phyloP scores from a whole-genome alignment of 345 rosid genomes.

The Brassica juncea region DNA sequence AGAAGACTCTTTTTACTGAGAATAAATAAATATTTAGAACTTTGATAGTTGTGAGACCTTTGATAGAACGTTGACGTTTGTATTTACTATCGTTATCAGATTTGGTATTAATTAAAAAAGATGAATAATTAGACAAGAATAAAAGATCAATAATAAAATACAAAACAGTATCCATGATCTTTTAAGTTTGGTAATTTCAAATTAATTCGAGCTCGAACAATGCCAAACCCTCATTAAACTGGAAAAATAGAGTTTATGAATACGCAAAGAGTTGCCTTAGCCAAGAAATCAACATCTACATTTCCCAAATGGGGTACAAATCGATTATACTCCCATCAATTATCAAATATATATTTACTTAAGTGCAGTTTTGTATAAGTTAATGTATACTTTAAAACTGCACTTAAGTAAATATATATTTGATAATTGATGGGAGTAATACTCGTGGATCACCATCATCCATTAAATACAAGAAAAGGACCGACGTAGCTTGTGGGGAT shows the following conservation, averaged over 20 bases:
- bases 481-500: not conserved
- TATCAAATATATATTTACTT: too few relatives aligned
- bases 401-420: not conserved
- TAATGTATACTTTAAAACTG: not conserved
- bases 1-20: not conserved
- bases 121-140: not conserved
- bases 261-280: not conserved
- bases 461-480: conserved; percentile 1
- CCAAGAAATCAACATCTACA: not conserved
- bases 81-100: not conserved
- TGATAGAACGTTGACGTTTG: not conserved
- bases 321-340: too few relatives aligned
- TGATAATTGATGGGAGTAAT: conserved; percentile 1
- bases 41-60: not conserved
- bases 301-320: too few relatives aligned
- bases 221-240: not conserved
- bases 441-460: conserved; percentile 13
- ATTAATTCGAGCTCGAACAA: not conserved
- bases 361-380: not conserved
- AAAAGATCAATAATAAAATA: not conserved
- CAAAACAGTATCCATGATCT: not conserved
- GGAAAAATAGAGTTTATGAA: not conserved
- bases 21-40: not conserved
- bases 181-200: not conserved
- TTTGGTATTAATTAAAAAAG: not conserved